Evolutionary conservation across 441 rosid species (phyloP).

Genomic region (Mallotus repandus): DNA sequence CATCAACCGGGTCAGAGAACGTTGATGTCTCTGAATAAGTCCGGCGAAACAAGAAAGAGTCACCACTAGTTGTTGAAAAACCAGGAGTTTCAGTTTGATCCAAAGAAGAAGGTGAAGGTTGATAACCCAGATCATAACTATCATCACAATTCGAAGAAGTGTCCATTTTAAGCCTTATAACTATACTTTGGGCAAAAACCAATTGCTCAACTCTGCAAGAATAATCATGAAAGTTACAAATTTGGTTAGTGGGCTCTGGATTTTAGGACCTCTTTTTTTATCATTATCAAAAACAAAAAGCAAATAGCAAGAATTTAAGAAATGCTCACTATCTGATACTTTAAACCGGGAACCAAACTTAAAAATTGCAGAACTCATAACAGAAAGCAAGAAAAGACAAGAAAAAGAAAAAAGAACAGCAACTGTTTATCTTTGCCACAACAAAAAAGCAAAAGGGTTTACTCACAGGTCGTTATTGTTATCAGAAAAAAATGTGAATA

Average conservation of each 20-base stretch:
- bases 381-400: constrained; percentile 15
- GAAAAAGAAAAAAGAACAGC: constrained; percentile 8
- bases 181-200: not conserved
- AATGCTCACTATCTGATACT: constrained; percentile 14
- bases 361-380: constrained; percentile 33
- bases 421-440: constrained; percentile 30
- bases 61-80: constrained; percentile 60
- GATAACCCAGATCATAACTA: constrained; percentile 50
- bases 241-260: constrained; percentile 21
- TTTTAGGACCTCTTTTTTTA: constrained; percentile 18
- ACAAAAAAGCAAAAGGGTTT: constrained; percentile 43
- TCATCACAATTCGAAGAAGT: constrained; percentile 43
- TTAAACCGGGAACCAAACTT: constrained; percentile 24
- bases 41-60: constrained; percentile 53
- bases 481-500: constrained; percentile 25
- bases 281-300: constrained; percentile 26
- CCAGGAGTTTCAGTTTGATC: constrained; percentile 63
- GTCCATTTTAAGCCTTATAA: constrained; percentile 39
- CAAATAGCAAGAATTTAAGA: constrained; percentile 14
- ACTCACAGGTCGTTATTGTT: constrained; percentile 37
- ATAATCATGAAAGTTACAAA: constrained; percentile 28
- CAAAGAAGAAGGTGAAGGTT: constrained; percentile 50
- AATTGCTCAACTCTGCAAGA: constrained; percentile 37
- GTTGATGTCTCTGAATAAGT: constrained; percentile 67
- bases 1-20: constrained; percentile 58